These are phyloP conservation scores for Aspergillus quadrilineatus DNA, from an alignment of 2,329 filamentous ascomycete species.

Conservation along the genomic window DNA sequence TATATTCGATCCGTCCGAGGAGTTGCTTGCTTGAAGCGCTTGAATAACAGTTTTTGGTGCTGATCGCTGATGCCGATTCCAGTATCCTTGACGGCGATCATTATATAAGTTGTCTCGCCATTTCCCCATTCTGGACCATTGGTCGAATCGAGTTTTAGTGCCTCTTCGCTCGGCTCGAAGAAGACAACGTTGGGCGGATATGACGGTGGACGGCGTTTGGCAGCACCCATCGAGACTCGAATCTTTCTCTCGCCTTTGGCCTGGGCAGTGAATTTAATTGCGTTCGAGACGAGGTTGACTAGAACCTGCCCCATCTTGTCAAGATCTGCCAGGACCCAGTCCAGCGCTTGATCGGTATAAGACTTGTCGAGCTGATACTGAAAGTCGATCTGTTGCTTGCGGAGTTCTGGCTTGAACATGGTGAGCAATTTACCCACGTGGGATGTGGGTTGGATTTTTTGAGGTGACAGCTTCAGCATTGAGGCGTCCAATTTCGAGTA, in stretches of 20 bases:
- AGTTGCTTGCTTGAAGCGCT: slow-evolving; percentile 75
- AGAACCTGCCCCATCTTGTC: slow-evolving; percentile 74
- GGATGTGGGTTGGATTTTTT: slow-evolving; percentile 64
- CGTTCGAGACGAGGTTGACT: slow-evolving; percentile 78
- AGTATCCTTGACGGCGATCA: slow-evolving; percentile 74
- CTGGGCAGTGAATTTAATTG: slow-evolving; percentile 71
- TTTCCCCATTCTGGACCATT: slow-evolving; percentile 55
- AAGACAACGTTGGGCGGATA: slow-evolving; percentile 38
- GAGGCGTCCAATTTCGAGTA: slow-evolving; percentile 75
- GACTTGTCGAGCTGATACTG: slow-evolving; percentile 63
- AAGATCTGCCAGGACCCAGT: slow-evolving; percentile 70
- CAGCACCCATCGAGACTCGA: slow-evolving; percentile 55
- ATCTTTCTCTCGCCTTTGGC: slow-evolving; percentile 33
- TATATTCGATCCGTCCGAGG: slow-evolving; percentile 75
- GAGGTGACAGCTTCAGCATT: slow-evolving; percentile 69
- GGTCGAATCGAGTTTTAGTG: slow-evolving; percentile 31
- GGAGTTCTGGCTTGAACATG: slow-evolving; percentile 75
- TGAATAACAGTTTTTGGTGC: slow-evolving; percentile 73
- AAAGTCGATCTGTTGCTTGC: slow-evolving; percentile 67
- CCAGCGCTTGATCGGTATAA: slow-evolving; percentile 57
- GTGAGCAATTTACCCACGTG: slow-evolving; percentile 68
- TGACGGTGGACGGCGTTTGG: slow-evolving; percentile 45
- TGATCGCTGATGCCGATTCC: slow-evolving; percentile 69
- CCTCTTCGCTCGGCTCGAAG: slow-evolving; percentile 24
- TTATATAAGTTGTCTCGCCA: slow-evolving; percentile 62